A percentile compares a stretch with the other conserved stretches of the same genome.
These are phyloP conservation scores for Penicillium sp. DNA, from an alignment of 2,329 filamentous ascomycete genomes.

Conservation along the genomic window DNA sequence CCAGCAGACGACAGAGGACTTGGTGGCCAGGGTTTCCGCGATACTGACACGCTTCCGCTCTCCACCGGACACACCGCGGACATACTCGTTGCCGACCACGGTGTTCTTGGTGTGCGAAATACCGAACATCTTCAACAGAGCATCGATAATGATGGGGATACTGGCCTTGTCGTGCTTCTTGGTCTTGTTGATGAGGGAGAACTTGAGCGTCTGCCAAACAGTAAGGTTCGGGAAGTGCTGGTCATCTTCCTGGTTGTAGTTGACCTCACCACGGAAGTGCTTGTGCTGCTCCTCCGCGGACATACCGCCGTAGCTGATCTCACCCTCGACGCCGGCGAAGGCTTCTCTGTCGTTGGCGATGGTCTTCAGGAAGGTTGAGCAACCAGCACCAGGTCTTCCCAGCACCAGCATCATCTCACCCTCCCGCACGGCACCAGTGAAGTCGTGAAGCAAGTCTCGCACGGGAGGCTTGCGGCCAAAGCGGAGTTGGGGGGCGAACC, in stretches of 20 bases:
- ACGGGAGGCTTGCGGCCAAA: constrained; percentile 44
- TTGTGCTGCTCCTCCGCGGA: constrained; percentile 58
- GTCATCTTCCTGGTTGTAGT: constrained; percentile 70
- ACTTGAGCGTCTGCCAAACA: constrained; percentile 68
- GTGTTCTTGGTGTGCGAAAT: constrained; percentile 68
- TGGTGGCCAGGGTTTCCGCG: constrained; percentile 65
- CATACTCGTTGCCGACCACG: constrained; percentile 62
- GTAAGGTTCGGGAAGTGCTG: constrained; percentile 64
- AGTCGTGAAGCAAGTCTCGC: constrained; percentile 55
- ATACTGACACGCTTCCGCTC: constrained; percentile 74
- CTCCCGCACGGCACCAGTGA: constrained; percentile 57
- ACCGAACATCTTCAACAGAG: constrained; percentile 67
- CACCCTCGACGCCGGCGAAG: constrained; percentile 59
- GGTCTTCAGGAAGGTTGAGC: constrained; percentile 67
- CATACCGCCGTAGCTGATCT: constrained; percentile 64
- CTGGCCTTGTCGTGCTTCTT: constrained; percentile 55
- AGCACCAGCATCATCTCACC: constrained; percentile 67
- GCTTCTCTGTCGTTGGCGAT: constrained; percentile 61
- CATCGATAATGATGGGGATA: constrained; percentile 60
- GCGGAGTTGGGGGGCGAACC: constrained; percentile 46
- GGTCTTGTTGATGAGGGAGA: constrained; percentile 67
- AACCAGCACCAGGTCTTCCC: constrained; percentile 64
- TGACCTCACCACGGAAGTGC: constrained; percentile 64
- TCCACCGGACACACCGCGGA: constrained; percentile 67
- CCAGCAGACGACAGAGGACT: constrained; percentile 66